Evolutionary conservation across 176 grass and related monocot species (phyloP).

Genomic region (Oryza rufipogon): DNA sequence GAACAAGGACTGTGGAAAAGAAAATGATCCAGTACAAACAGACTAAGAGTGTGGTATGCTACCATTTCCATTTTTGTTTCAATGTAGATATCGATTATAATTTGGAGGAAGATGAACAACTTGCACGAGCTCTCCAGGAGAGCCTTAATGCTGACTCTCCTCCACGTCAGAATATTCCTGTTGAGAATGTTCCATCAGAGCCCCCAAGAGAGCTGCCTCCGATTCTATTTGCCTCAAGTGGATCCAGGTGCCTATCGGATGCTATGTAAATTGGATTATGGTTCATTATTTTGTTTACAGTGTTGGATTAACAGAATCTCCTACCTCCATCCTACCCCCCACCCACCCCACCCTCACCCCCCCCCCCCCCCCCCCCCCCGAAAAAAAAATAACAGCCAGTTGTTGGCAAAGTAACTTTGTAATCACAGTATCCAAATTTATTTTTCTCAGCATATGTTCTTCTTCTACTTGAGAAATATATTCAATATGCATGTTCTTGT

Average conservation of each 20-base stretch:
- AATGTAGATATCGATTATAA: slow-evolving; percentile 52
- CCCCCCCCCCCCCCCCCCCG: too few species aligned
- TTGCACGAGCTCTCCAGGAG: slow-evolving; percentile 88
- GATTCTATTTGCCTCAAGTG: slow-evolving; percentile 44
- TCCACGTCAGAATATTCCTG: slow-evolving; percentile 49
- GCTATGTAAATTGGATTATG: slow-evolving; percentile 3
- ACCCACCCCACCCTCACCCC: too few species aligned
- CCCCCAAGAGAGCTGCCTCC: slow-evolving; percentile 24
- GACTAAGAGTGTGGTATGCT: background rate
- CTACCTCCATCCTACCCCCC: too few species aligned
- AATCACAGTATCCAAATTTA: background rate
- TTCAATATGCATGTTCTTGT: background rate
- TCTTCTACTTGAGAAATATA: slow-evolving; percentile 10
- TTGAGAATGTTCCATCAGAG: slow-evolving; percentile 42
- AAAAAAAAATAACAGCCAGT: background rate
- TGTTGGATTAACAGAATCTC: background rate
- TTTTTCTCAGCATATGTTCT: slow-evolving; percentile 10
- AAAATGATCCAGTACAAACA: slow-evolving; percentile 22
- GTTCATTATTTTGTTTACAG: slow-evolving; percentile 21
- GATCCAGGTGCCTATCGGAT: slow-evolving; percentile 59
- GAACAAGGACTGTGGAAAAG: slow-evolving; percentile 23
- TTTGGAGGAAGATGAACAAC: slow-evolving; percentile 92
- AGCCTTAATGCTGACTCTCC: slow-evolving; percentile 79
- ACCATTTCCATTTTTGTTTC: slow-evolving; percentile 29
- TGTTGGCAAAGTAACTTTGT: background rate